phyloP scores from a whole-genome alignment of 345 rosid species.

The Citrus cavaleriei region DNA sequence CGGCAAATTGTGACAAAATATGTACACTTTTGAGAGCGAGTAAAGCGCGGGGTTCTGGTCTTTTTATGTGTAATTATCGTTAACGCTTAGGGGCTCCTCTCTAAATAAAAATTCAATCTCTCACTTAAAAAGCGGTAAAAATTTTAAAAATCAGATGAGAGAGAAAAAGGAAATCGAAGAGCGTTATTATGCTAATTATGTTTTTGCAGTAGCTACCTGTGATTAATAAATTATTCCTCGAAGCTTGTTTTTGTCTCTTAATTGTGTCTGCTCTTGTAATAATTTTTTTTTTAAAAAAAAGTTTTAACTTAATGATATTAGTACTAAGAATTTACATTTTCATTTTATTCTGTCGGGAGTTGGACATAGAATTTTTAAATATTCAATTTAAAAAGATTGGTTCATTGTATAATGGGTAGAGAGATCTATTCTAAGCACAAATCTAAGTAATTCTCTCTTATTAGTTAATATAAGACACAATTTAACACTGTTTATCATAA shows the following conservation, averaged over 20 bases:
- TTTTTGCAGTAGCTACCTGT: not conserved
- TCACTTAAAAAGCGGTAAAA: constrained; percentile 10
- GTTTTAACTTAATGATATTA: too few species aligned
- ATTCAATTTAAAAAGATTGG: too few species aligned
- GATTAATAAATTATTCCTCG: not conserved
- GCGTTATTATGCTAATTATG: not conserved
- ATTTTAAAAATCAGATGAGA: not conserved
- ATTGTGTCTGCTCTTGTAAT: not conserved
- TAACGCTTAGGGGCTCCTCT: not conserved
- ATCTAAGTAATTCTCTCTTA: too few species aligned
- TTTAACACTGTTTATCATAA: too few species aligned
- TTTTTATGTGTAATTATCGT: not conserved
- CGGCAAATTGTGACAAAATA: not conserved
- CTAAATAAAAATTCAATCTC: not conserved
- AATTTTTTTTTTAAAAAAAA: not conserved
- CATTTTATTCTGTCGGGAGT: too few species aligned
- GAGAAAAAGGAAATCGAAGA: not conserved
- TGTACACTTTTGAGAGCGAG: constrained; percentile 1
- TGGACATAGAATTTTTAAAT: too few species aligned
- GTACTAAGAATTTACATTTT: too few species aligned
- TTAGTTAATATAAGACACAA: too few species aligned
- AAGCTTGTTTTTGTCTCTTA: not conserved
- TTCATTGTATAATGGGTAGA: too few species aligned
- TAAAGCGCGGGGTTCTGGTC: constrained; percentile 4
- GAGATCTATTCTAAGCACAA: too few species aligned